Evolutionary conservation across 1,284 basidiomycete genomes (phyloP).

Genomic region (Cerioporus squamosus): DNA sequence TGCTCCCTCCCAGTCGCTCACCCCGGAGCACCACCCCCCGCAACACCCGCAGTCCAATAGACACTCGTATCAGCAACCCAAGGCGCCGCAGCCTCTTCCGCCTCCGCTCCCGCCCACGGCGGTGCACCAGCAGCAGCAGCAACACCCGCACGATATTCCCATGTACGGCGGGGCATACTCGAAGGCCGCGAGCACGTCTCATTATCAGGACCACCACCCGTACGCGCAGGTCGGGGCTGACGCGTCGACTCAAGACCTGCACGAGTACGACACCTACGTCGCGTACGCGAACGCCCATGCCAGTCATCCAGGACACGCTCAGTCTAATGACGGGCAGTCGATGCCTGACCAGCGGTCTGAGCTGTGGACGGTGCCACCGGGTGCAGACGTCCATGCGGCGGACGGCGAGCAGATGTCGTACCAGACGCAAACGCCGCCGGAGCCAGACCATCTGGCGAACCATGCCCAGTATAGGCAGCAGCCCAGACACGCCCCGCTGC

Average conservation of each 20-base stretch:
- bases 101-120: not conserved
- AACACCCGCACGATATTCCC: constrained; percentile 14
- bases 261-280: constrained; percentile 4
- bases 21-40: not conserved
- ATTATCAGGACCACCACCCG: constrained; percentile 7
- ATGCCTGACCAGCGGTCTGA: constrained; percentile 17
- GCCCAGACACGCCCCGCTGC: not conserved
- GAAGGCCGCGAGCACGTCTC: not conserved
- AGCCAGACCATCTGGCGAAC: not conserved
- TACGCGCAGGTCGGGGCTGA: not conserved
- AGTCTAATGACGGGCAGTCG: constrained; percentile 1
- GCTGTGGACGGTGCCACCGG: constrained; percentile 11
- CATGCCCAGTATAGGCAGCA: not conserved
- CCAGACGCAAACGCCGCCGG: not conserved
- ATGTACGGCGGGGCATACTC: constrained; percentile 24
- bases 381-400: constrained; percentile 2
- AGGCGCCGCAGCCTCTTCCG: no score
- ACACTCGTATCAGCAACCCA: constrained; percentile 8
- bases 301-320: no score
- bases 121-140: not conserved
- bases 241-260: not conserved
- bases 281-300: not conserved
- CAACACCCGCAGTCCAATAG: no score
- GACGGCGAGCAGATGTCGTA: not conserved
- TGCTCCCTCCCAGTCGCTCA: not conserved